Evolutionary conservation across 2,329 filamentous ascomycete species (phyloP).

Genomic region (Trichoderma koningii): DNA sequence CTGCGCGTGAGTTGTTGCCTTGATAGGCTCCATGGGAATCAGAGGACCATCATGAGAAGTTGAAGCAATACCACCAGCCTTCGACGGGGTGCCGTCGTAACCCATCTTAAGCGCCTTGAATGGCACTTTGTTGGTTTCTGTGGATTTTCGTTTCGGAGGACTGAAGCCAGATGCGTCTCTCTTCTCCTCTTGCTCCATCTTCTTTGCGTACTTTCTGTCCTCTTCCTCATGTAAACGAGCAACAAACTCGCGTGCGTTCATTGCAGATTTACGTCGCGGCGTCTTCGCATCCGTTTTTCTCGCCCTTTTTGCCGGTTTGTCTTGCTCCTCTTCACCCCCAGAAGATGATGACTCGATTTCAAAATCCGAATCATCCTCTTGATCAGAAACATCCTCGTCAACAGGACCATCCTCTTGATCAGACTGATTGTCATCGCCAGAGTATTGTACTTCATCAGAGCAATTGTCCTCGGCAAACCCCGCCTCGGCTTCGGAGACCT

Average conservation of each 20-base stretch:
- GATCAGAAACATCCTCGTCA: too few relatives aligned
- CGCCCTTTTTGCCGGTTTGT: not conserved
- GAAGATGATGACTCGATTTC: not conserved
- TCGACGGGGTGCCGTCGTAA: not conserved
- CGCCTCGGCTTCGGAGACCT: not conserved
- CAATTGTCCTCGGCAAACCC: not conserved
- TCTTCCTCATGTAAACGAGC: slow-evolving; percentile 10
- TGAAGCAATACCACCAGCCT: not conserved
- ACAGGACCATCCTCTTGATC: too few relatives aligned
- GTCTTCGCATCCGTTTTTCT: not conserved
- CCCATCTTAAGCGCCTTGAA: not conserved
- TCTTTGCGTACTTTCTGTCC: not conserved
- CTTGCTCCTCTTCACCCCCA: not conserved
- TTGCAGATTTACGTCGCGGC: not conserved
- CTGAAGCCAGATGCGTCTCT: not conserved
- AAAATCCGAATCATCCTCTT: not conserved
- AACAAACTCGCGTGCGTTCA: slow-evolving; percentile 9
- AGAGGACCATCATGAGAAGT: not conserved
- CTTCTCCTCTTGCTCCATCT: not conserved
- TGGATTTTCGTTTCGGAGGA: not conserved
- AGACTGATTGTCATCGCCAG: too few relatives aligned
- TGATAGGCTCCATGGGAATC: slow-evolving; percentile 2
- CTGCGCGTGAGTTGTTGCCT: slow-evolving; percentile 12
- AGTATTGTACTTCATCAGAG: too few relatives aligned
- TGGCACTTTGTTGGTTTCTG: not conserved